Evolutionary conservation across 192 early-diverging fungal genomes (phyloP).

Genomic region (Mortierella claussenii): DNA sequence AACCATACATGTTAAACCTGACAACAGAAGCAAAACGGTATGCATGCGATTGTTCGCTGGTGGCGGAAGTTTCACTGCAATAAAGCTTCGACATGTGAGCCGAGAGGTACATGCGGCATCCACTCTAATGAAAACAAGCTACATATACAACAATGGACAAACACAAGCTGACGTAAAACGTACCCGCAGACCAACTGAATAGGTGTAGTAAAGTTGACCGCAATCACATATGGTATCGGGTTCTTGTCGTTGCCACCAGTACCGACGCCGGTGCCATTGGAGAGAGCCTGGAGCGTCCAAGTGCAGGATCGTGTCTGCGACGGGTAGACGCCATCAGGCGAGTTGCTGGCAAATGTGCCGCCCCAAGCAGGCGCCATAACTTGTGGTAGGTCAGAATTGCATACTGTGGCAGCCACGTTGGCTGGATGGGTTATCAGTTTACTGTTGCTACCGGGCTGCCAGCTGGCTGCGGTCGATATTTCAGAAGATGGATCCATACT

Average conservation of each 20-base stretch:
- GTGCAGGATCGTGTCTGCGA: constrained; percentile 19
- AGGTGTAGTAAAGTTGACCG: constrained; percentile 32
- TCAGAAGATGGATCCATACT: not conserved
- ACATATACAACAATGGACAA: no score
- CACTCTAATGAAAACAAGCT: no score
- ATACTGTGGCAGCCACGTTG: constrained; percentile 14
- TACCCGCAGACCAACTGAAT: constrained; percentile 48
- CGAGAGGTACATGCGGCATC: no score
- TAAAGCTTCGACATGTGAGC: no score
- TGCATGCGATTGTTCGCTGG: no score
- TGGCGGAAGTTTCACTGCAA: no score
- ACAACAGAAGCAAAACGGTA: no score
- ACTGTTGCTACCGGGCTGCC: not conserved
- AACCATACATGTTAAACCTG: no score
- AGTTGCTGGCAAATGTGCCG: constrained; percentile 40
- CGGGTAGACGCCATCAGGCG: constrained; percentile 27
- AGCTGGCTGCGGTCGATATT: not conserved
- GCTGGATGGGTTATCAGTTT: not conserved
- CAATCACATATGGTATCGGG: constrained; percentile 19
- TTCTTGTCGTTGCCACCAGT: not conserved
- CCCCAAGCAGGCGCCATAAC: constrained; percentile 17
- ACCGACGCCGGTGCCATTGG: not conserved
- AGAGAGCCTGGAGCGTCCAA: constrained; percentile 24
- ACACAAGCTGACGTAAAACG: no score
- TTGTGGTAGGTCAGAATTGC: constrained; percentile 9